Base-by-base conservation (phyloP, 805 yeast genomes). In the Candida argentea region DNA sequence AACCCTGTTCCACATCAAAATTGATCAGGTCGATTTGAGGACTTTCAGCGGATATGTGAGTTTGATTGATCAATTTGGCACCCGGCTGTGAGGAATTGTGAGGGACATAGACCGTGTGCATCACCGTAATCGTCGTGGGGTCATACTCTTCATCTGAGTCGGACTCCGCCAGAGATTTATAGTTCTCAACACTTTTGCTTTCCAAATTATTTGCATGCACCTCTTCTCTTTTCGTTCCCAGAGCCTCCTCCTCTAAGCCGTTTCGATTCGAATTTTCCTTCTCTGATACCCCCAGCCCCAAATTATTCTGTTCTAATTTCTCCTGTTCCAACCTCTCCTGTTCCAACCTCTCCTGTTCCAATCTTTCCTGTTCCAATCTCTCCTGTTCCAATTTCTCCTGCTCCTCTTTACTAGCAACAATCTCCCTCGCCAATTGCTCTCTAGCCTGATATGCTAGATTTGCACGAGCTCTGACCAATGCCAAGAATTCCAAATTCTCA, bases 401-500 rank as follows among this genome's bases (percentile, higher is more conserved):
- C 24, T 19, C 10, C 24, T 6, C 10, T 24, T 16, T 12, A 9
- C 15, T 19, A 18, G 12, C 9, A 9, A 4, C 20, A 22, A 4
- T 15, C 26, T 15, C 21, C 25, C 9, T 27, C 29, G 3, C 16
- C 29, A 10, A 16, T 30, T 14, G 17, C 35, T 61, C 67, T 28
- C 68, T 39, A 32, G 46, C 35, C 36, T 62, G 68, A 32, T 55
- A 58, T 3, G 65, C 64, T 6, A 62, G 50, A 30, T 62, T 62
- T 5, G 66, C 67, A 38, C 54, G 48, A 14, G 68, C 68, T 25
- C 68, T 42, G 16, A 57, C 52, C 31, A 61, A 26, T 8, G 46
- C 31, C 35, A 76, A 54, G 42, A 72, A 76, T 27, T 73, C 76
- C 11, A 72, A 76, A 29, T 75, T 68, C 42, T 81, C 91, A 25